phyloP scores from a whole-genome alignment of 768 basidiomycete genomes.

The Leucosporidium scottii region DNA sequence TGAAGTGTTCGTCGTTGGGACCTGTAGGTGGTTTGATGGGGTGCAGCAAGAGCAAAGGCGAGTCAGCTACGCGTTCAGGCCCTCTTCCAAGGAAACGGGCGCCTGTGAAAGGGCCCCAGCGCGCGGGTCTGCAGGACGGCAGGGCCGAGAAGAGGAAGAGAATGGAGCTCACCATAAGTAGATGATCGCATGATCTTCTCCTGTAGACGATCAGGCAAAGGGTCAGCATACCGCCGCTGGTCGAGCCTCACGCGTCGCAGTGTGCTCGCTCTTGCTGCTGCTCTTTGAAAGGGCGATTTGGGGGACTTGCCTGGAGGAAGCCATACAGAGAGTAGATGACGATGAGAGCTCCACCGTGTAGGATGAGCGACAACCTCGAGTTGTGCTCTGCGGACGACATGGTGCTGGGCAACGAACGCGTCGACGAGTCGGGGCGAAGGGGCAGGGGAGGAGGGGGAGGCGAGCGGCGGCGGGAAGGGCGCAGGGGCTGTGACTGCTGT shows the following conservation, averaged over 20 bases:
- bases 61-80: neutral
- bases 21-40: conserved; percentile 5
- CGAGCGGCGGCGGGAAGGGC: too few relatives aligned
- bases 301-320: neutral
- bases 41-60: neutral
- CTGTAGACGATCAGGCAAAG: too few relatives aligned
- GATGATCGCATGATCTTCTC: conserved; percentile 37
- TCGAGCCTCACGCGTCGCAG: neutral
- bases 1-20: conserved; percentile 29
- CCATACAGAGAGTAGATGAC: conserved; percentile 22
- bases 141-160: too few relatives aligned
- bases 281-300: too few relatives aligned
- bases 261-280: neutral
- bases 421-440: too few relatives aligned
- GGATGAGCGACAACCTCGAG: conserved; percentile 1
- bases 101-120: neutral
- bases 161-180: conserved; percentile 25
- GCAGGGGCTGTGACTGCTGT: too few relatives aligned
- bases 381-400: too few relatives aligned
- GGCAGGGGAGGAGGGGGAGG: too few relatives aligned
- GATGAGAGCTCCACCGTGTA: conserved; percentile 28
- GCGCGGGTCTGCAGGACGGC: neutral
- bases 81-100: neutral
- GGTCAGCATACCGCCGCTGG: neutral
- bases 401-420: too few relatives aligned